A percentile compares a stretch with the other conserved stretches of the same genome.
phyloP scores from a whole-genome alignment of 768 basidiomycete genomes.

The Filobasidium floriforme region DNA sequence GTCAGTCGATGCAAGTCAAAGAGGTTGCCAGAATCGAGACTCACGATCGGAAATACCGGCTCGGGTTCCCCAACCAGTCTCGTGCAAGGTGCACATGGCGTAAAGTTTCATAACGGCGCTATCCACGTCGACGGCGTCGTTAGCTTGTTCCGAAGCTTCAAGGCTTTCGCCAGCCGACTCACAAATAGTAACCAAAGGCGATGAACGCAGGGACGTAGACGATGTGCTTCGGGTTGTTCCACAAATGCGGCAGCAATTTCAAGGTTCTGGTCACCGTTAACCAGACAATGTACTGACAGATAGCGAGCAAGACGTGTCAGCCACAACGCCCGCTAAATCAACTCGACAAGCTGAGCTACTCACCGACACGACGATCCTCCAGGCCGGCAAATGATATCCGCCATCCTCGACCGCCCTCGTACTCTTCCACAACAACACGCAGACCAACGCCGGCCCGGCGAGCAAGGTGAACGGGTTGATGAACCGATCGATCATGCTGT shows the following conservation, averaged over 20 bases:
- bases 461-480: conserved; percentile 62
- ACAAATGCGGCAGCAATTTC: conserved; percentile 74
- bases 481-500: conserved; percentile 69
- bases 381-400: conserved; percentile 43
- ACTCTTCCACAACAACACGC: conserved; percentile 68
- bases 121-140: background rate
- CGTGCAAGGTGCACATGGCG: conserved; percentile 79
- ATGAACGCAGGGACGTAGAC: conserved; percentile 81
- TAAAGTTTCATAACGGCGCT: conserved; percentile 85
- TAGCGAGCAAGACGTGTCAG: background rate
- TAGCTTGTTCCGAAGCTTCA: conserved; percentile 11
- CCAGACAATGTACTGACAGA: conserved; percentile 46
- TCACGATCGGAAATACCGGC: conserved; percentile 75
- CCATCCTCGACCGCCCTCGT: conserved; percentile 49
- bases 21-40: conserved; percentile 12
- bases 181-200: conserved; percentile 84
- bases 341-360: conserved; percentile 16
- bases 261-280: conserved; percentile 47
- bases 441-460: conserved; percentile 71
- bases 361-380: conserved; percentile 41
- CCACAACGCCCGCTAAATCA: background rate
- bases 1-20: background rate
- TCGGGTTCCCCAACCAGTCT: conserved; percentile 95
- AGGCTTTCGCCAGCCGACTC: conserved; percentile 19
- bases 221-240: conserved; percentile 66